These are phyloP conservation scores for Vicia faba DNA, from an alignment of 306 rosid genomes.

Conservation along the genomic window DNA sequence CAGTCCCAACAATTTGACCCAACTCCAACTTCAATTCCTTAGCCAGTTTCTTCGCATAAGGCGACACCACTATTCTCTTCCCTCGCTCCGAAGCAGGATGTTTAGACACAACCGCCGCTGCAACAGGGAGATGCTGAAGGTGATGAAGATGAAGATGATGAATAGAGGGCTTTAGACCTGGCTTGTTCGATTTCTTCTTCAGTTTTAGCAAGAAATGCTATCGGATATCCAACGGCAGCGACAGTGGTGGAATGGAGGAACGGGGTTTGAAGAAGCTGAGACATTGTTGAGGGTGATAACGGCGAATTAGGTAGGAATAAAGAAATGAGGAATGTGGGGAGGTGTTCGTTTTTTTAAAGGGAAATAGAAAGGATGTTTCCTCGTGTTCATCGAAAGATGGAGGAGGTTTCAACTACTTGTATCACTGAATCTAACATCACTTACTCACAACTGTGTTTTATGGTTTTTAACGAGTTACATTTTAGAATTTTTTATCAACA, in stretches of 20 bases:
- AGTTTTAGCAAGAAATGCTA: conserved; percentile 83
- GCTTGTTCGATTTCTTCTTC: conserved; percentile 81
- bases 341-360: not conserved
- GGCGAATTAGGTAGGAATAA: not conserved
- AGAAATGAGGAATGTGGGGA: not conserved
- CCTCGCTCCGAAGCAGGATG: conserved; percentile 97
- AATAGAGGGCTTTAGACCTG: conserved; percentile 60
- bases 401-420: conserved; percentile 69
- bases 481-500: no score
- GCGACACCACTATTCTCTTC: conserved; percentile 87
- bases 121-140: not conserved
- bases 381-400: conserved; percentile 77
- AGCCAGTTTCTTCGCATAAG: conserved; percentile 92
- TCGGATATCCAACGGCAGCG: conserved; percentile 88
- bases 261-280: conserved; percentile 75
- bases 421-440: conserved; percentile 37
- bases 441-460: not conserved
- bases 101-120: conserved; percentile 44
- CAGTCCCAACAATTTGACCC: conserved; percentile 65
- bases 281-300: conserved; percentile 46
- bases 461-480: no score
- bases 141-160: conserved; percentile 40
- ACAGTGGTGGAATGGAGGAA: conserved; percentile 46
- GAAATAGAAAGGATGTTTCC: conserved; percentile 21
- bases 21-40: conserved; percentile 83